Evolutionary conservation across 768 basidiomycete species (phyloP), one percentile per base, ranked within the genome.

Genomic region (Sarcodon aspratus): DNA sequence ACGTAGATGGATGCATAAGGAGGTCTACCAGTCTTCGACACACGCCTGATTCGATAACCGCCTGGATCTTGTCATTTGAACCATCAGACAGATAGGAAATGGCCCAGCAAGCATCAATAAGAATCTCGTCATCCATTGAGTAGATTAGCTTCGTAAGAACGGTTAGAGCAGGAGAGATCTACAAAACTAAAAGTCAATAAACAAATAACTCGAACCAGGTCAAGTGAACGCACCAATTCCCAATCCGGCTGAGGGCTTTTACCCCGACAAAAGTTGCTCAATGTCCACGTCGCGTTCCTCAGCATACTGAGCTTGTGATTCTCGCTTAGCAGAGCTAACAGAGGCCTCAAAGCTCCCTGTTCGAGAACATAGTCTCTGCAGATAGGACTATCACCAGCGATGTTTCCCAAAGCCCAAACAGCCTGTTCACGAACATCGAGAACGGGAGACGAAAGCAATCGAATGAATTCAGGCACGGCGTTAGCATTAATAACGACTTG

Each of bases 81-180:
- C 96, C 96, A 64, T 99, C 96, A 1, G 95, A 98, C 36, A 99
- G 83, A 69, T 99, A 99, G 36, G 94, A 97, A 65, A 99, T 95
- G 27, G 96, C 96, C 96, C 96, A 99, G 74, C 96, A 99, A 11
- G 96, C 96, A 64, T 99, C 96, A 61, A 99, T 99, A 59, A 99
- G 71, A 57, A 97, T 97, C 68, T 99, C 96, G 60, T 98, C 96
- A 63, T 99, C 96, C 59, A 98, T 77, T 32, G 95, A 97, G 69
- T 97, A 98, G 66, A 99, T 97, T 58, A 99, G 70, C 68, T 99
- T 99, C 48, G 94, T 96, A 55, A 99, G 73, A 49, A 96, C 89
- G n/a, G 89, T 87, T 48, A 99, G 72, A 38, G 96, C 95, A 15
- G 96, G 96, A 7, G 92, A 91, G 61, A 99, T 98, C 95, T 98